phyloP scores from a whole-genome alignment of 2,329 filamentous ascomycete genomes.

The Didymosphaeria variabile region DNA sequence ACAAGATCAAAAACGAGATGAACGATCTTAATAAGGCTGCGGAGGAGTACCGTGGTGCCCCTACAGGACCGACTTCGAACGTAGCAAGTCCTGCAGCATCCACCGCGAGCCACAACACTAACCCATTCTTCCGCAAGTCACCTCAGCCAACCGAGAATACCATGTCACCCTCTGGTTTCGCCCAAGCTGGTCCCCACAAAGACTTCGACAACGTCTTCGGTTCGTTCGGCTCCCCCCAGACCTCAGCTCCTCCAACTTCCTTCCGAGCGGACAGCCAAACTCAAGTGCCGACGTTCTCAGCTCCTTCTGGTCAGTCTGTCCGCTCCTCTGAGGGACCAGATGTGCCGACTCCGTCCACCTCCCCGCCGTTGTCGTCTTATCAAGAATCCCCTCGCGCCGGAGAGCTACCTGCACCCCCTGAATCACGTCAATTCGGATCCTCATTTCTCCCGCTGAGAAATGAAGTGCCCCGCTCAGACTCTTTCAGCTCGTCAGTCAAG shows the following conservation, averaged over 20 bases:
- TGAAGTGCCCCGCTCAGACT: conserved; percentile 66
- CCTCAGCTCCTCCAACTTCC: conserved; percentile 63
- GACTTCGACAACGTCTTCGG: conserved; percentile 88
- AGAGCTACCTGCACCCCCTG: conserved; percentile 72
- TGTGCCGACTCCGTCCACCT: conserved; percentile 69
- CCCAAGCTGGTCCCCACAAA: conserved; percentile 50
- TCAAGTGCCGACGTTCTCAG: conserved; percentile 48
- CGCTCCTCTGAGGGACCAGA: conserved; percentile 59
- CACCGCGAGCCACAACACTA: conserved; percentile 76
- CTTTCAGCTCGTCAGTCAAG: conserved; percentile 79
- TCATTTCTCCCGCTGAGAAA: conserved; percentile 75
- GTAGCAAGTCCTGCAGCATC: conserved; percentile 73
- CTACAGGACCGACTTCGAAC: conserved; percentile 48
- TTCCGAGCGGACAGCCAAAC: conserved; percentile 65
- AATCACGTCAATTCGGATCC: conserved; percentile 80
- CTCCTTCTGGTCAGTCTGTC: conserved; percentile 53
- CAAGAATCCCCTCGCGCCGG: conserved; percentile 63
- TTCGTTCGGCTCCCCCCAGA: conserved; percentile 61
- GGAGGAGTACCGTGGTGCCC: conserved; percentile 59
- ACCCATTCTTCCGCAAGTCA: conserved; percentile 87
- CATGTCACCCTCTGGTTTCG: conserved; percentile 60
- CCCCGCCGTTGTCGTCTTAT: conserved; percentile 65
- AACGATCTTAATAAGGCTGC: conserved; percentile 71
- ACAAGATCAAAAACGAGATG: conserved; percentile 84
- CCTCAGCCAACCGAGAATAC: conserved; percentile 61